Percentiles rank a stretch among this genome's conserved stretches.
phyloP scores from a whole-genome alignment of 140 eudicot species.

The Artemisia princeps region DNA sequence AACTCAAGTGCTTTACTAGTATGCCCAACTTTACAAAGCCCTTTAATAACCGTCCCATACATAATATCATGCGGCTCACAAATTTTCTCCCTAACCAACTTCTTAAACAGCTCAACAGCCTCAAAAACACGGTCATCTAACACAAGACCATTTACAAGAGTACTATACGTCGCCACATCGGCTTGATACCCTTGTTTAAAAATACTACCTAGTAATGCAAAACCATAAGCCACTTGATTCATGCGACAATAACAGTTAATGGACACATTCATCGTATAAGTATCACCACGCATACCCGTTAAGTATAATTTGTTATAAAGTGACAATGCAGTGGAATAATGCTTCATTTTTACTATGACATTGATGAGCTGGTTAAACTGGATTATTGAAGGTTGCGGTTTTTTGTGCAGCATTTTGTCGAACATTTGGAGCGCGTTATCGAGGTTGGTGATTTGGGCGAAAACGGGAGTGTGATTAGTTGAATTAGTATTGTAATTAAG shows the following conservation, averaged over 20 bases:
- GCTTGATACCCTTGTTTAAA: conserved; percentile 1
- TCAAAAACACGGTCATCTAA: neutral
- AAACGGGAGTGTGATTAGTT: neutral
- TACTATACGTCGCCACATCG: neutral
- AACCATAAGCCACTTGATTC: conserved; percentile 1
- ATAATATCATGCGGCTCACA: conserved; percentile 4
- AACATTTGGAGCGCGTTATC: conserved; percentile 8
- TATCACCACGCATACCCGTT: neutral
- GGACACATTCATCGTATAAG: neutral
- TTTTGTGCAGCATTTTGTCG: neutral
- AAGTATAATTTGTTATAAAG: neutral
- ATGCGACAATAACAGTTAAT: conserved; percentile 9
- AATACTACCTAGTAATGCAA: neutral
- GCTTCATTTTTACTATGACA: conserved; percentile 3
- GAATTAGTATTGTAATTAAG: neutral
- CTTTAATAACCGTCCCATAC: conserved; percentile 4
- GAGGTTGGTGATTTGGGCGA: neutral
- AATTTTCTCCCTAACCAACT: neutral
- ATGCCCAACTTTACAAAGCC: conserved; percentile 9
- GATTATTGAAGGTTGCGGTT: neutral
- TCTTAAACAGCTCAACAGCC: conserved; percentile 7
- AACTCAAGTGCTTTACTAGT: conserved; percentile 10
- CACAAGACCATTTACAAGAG: conserved; percentile 1
- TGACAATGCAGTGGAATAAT: neutral
- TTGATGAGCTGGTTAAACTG: neutral